These are phyloP conservation scores for Ulvella scutata DNA, from an alignment of 139 green algal genomes.

Conservation along the genomic window DNA sequence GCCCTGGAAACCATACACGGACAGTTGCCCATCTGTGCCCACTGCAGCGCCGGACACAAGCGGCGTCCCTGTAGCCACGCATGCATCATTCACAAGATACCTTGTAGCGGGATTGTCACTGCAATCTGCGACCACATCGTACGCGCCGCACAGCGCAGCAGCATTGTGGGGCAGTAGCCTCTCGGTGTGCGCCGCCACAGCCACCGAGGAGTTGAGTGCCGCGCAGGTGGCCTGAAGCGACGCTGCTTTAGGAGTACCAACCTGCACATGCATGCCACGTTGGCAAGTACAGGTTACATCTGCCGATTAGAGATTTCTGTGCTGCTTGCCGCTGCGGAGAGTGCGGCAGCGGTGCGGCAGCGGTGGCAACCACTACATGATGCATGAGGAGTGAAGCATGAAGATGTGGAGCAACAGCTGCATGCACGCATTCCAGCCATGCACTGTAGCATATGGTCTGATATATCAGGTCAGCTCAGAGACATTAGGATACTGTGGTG, in stretches of 20 bases:
- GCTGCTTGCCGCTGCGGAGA: no score
- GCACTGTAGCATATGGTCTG: no score
- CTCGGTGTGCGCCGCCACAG: slow-evolving; percentile 27
- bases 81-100: slow-evolving; percentile 87
- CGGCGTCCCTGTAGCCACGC: slow-evolving; percentile 39
- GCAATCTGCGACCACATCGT: slow-evolving; percentile 82
- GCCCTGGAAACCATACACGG: slow-evolving; percentile 55
- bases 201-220: slow-evolving; percentile 48
- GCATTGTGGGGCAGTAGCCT: slow-evolving; percentile 55
- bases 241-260: slow-evolving; percentile 61
- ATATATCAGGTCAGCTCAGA: no score
- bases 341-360: no score
- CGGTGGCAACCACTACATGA: no score
- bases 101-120: slow-evolving; percentile 84
- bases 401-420: no score
- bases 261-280: slow-evolving; percentile 33
- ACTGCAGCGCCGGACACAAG: slow-evolving; percentile 85
- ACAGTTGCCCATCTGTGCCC: slow-evolving; percentile 84
- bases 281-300: no score
- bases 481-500: no score
- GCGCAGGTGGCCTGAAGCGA: slow-evolving; percentile 41
- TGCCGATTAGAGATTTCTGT: no score
- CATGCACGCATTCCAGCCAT: no score
- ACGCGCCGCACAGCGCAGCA: slow-evolving; percentile 42
- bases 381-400: no score